phyloP scores from a whole-genome alignment of 1,139 yeast species.

The Sugiyamaella pinicola region DNA sequence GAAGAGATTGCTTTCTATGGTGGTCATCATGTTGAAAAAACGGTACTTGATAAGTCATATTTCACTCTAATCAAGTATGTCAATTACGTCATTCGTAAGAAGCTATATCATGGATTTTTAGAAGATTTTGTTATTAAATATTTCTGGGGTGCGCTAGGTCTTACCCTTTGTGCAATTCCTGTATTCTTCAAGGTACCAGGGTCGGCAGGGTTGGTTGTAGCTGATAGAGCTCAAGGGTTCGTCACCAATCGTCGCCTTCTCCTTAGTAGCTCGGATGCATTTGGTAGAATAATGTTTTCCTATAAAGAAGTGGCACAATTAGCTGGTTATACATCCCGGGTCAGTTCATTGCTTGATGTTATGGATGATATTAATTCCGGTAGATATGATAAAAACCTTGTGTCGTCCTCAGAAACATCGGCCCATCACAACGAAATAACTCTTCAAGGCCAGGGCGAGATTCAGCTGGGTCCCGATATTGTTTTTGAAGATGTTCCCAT shows the following conservation, averaged over 20 bases:
- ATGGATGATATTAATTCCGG: conserved; percentile 55
- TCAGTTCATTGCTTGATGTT: conserved; percentile 68
- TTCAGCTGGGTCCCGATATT: conserved; percentile 59
- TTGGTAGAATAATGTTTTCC: conserved; percentile 83
- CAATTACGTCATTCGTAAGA: conserved; percentile 75
- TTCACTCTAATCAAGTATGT: conserved; percentile 80
- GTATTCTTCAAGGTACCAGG: conserved; percentile 72
- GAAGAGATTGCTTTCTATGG: conserved; percentile 87
- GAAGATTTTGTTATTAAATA: conserved; percentile 78
- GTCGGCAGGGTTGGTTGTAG: conserved; percentile 31
- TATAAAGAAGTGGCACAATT: conserved; percentile 84
- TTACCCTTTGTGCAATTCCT: conserved; percentile 85
- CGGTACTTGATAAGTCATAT: conserved; percentile 75
- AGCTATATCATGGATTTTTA: conserved; percentile 67
- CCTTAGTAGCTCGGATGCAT: conserved; percentile 82
- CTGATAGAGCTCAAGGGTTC: conserved; percentile 54
- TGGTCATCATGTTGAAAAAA: conserved; percentile 81
- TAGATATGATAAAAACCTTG: conserved; percentile 38
- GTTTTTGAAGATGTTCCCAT: conserved; percentile 74
- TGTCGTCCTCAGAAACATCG: conserved; percentile 31
- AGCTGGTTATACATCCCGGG: conserved; percentile 79
- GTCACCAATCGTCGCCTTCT: conserved; percentile 88
- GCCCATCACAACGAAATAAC: conserved; percentile 28
- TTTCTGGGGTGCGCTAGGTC: conserved; percentile 95
- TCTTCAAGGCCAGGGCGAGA: conserved; percentile 34